Percentiles rank a stretch among this genome's conserved stretches.
Conservation (phyloP, 73 alveolate genomes). For the Paramecium tetraurelia region DNA sequence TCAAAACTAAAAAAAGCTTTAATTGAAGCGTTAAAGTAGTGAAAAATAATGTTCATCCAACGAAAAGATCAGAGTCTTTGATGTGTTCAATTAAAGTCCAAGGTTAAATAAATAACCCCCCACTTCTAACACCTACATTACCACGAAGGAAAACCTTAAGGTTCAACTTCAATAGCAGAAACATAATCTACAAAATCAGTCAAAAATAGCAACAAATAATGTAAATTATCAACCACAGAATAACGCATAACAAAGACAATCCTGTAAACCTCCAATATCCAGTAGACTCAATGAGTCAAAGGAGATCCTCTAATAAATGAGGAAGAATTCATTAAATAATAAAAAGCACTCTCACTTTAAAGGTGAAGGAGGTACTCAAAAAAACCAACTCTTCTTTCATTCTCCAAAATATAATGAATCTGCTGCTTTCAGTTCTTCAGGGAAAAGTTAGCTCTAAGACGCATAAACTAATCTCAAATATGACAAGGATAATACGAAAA, state of each 20-base stretch:
- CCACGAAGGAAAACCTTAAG: neutral
- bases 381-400: neutral
- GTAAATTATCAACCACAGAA: neutral
- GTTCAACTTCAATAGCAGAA: neutral
- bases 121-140: neutral
- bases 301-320: neutral
- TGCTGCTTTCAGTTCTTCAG: neutral
- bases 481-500: neutral
- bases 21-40: neutral
- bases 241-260: neutral
- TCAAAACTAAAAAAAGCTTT: neutral
- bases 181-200: neutral
- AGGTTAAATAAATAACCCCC: neutral
- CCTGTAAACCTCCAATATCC: neutral
- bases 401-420: neutral
- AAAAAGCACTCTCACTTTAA: neutral
- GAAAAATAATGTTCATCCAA: neutral
- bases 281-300: neutral
- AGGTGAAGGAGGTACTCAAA: neutral
- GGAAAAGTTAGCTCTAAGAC: neutral
- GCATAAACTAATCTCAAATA: neutral
- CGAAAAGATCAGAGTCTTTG: neutral
- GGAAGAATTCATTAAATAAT: neutral
- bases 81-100: slow-evolving; percentile 3
- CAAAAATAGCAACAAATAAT: neutral